These are phyloP conservation scores for Plectosphaerella sp. DNA, from an alignment of 2,329 filamentous ascomycete genomes.

Conservation along the genomic window DNA sequence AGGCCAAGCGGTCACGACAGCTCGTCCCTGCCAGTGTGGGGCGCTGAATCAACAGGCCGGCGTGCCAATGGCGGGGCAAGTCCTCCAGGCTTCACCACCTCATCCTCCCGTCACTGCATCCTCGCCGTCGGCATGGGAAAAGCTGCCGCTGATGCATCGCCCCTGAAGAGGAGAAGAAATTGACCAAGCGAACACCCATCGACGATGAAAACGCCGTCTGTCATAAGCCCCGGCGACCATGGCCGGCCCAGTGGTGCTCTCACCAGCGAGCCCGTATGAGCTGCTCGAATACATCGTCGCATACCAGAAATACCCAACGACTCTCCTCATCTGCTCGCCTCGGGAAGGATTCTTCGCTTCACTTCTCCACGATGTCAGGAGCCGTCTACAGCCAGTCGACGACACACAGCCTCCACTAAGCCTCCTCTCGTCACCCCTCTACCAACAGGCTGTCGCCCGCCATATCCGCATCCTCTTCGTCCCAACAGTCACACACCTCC, in stretches of 20 bases:
- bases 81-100: too few relatives aligned
- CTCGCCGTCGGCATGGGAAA: too few relatives aligned
- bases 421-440: conserved; percentile 61
- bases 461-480: conserved; percentile 69
- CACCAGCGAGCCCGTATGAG: conserved; percentile 51
- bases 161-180: too few relatives aligned
- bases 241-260: conserved; percentile 36
- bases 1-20: conserved; percentile 7
- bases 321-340: conserved; percentile 66
- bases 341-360: conserved; percentile 60
- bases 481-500: conserved; percentile 70
- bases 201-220: too few relatives aligned
- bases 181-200: too few relatives aligned
- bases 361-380: conserved; percentile 10
- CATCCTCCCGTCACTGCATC: too few relatives aligned
- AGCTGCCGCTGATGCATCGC: too few relatives aligned
- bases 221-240: conserved; percentile 5
- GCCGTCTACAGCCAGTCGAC: conserved; percentile 1
- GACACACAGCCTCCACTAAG: conserved; percentile 6
- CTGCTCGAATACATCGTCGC: conserved; percentile 63
- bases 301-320: conserved; percentile 52
- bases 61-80: too few relatives aligned
- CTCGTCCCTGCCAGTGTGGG: not conserved
- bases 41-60: not conserved
- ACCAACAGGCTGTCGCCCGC: conserved; percentile 63